Evolutionary conservation across 2,329 filamentous ascomycete species (phyloP).

Genomic region (Xylariaceae sp.): DNA sequence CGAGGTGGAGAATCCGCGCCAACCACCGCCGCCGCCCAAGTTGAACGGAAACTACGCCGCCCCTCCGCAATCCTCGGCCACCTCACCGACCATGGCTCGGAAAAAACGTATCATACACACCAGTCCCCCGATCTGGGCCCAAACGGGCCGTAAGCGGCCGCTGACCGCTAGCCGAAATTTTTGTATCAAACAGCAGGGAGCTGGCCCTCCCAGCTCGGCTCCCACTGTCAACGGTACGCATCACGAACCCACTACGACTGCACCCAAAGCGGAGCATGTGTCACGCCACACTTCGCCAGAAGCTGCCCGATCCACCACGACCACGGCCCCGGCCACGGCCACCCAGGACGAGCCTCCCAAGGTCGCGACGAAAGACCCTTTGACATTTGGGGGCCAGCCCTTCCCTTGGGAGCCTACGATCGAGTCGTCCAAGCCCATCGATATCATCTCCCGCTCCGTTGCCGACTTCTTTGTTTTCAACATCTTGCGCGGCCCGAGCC

Average conservation of each 20-base stretch:
- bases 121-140: constrained; percentile 46
- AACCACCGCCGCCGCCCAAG: constrained; percentile 46
- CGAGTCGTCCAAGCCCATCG: constrained; percentile 62
- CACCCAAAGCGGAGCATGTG: constrained; percentile 29
- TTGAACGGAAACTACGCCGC: constrained; percentile 38
- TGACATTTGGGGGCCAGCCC: constrained; percentile 26
- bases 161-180: constrained; percentile 40
- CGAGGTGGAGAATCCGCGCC: constrained; percentile 47
- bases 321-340: no score
- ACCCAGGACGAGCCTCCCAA: constrained; percentile 25
- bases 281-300: constrained; percentile 48
- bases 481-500: constrained; percentile 62
- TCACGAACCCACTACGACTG: constrained; percentile 17
- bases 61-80: constrained; percentile 26
- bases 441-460: constrained; percentile 69
- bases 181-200: constrained; percentile 35
- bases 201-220: constrained; percentile 6
- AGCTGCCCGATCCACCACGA: constrained; percentile 33
- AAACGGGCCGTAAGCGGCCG: constrained; percentile 35
- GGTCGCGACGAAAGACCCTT: constrained; percentile 18
- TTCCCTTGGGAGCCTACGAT: constrained; percentile 62
- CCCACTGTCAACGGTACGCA: constrained; percentile 24
- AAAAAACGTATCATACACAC: constrained; percentile 39
- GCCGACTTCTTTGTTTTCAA: constrained; percentile 74
- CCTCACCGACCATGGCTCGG: constrained; percentile 33